Percentiles rank a stretch among this genome's conserved stretches.
These are phyloP conservation scores for Pyrus pyrifolia DNA, from an alignment of 306 rosid genomes.

Conservation along the genomic window DNA sequence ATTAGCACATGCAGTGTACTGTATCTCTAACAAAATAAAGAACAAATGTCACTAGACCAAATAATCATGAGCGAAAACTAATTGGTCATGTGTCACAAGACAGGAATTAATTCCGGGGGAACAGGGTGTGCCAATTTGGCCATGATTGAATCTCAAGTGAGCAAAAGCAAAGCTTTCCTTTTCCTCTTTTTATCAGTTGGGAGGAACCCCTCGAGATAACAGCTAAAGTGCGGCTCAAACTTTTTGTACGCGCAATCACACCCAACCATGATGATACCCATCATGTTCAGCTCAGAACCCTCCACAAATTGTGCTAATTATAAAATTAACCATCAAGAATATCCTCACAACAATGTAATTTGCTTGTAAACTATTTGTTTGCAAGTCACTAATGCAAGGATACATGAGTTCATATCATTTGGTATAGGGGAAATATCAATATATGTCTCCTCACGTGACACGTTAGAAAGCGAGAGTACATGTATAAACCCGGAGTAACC, in stretches of 20 bases:
- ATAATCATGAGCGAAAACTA: not conserved
- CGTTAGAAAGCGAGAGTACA: too few relatives aligned
- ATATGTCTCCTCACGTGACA: not conserved
- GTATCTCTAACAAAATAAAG: not conserved
- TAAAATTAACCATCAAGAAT: not conserved
- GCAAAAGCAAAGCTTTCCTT: conserved; percentile 21
- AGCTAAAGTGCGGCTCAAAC: conserved; percentile 7
- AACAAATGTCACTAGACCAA: too few relatives aligned
- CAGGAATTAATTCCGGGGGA: conserved; percentile 26
- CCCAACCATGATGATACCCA: conserved; percentile 38
- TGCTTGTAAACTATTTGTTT: not conserved
- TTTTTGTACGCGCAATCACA: conserved; percentile 39
- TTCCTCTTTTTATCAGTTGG: conserved; percentile 11
- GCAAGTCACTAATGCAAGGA: not conserved
- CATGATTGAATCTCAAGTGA: conserved; percentile 22
- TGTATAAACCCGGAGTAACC: too few relatives aligned
- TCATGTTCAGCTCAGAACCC: not conserved
- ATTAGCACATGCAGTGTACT: not conserved
- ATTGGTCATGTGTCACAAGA: not conserved
- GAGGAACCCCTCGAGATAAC: conserved; percentile 27
- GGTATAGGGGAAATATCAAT: not conserved
- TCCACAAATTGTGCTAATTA: not conserved
- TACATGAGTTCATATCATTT: not conserved
- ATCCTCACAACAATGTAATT: not conserved
- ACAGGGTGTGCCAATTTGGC: conserved; percentile 31